Evolutionary conservation across 2,329 filamentous ascomycete genomes (phyloP), one percentile per base, ranked within the genome.

Genomic region (Colletotrichum camelliae): DNA sequence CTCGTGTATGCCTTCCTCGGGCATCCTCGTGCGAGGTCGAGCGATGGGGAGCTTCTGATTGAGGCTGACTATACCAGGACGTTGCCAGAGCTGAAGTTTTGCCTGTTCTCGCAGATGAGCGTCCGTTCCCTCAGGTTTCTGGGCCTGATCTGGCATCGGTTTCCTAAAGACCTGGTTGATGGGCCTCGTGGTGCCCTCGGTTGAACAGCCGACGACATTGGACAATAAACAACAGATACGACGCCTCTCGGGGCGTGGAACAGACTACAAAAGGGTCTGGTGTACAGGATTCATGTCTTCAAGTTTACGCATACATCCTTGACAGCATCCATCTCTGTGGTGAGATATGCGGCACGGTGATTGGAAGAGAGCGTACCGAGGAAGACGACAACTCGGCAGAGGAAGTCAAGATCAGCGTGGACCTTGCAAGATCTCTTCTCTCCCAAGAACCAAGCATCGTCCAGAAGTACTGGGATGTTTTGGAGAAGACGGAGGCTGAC

Each of bases 211-310:
- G 27, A 13, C 58, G 58, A 29, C 58, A 31, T 18, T 61, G 58
- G 58, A 61, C 29, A 0, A 61, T 61, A 0, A 61, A 61, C 4
- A 33, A 5, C 18, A 61, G 58, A 35, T 61, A 61, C 1, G 58
- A 61, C 58, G 16, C 58, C n/a, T 33, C 12, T 61, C 9, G 58
- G 5, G 58, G 31, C n/a, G 2, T 13, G n/a, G 27, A 52, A 52
- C n/a, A 52, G 1, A 16, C 27, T 7, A 1, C 4, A 15, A 8
- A 18, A 35, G 16, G 16, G 1, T 52, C n/a, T 21, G 2, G 0
- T 21, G 15, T 61, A 21, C 10, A 58, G 27, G 55, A 15, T 9
- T 18, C 55, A 9, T 58, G 2, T 29, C 55, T 58, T 58, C 21
- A 58, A n/a, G n/a, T 33, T n/a, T 1, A n/a, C 18, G 29, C 13